Evolutionary conservation across 495 filamentous ascomycete genomes (phyloP).

Genomic region (Neurospora intermedia): DNA sequence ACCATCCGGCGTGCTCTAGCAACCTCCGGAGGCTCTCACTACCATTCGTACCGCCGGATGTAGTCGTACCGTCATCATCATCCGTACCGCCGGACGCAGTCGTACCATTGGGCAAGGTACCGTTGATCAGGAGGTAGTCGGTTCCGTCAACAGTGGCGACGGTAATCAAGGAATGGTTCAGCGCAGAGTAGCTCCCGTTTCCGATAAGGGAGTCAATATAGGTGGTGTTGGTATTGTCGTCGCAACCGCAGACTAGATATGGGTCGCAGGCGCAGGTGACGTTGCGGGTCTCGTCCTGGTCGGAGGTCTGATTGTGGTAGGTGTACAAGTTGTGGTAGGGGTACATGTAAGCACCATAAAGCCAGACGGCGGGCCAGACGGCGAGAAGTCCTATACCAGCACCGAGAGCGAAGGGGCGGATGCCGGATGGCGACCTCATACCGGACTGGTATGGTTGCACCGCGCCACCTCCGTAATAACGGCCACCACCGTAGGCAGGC

Average conservation of each 20-base stretch:
- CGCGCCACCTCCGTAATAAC: constrained; percentile 73
- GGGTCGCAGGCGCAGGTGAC: constrained; percentile 66
- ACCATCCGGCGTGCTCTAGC: constrained; percentile 46
- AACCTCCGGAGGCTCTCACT: constrained; percentile 25
- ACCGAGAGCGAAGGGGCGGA: constrained; percentile 45
- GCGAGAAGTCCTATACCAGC: constrained; percentile 44
- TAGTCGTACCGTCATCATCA: constrained; percentile 56
- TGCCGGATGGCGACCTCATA: constrained; percentile 39
- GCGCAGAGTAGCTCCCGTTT: constrained; percentile 45
- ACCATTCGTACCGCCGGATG: constrained; percentile 41
- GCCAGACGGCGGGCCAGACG: constrained; percentile 46
- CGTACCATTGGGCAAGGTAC: constrained; percentile 77
- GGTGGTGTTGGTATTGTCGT: constrained; percentile 54
- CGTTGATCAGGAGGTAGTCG: constrained; percentile 68
- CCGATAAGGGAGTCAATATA: constrained; percentile 50
- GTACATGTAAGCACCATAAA: constrained; percentile 61
- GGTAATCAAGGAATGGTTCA: constrained; percentile 53
- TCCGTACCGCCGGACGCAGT: constrained; percentile 50
- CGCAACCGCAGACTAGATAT: constrained; percentile 69
- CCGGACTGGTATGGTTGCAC: constrained; percentile 58
- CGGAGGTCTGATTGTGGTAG: constrained; percentile 47
- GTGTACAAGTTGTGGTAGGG: constrained; percentile 48
- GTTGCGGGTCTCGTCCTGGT: constrained; percentile 56
- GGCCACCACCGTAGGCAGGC: constrained; percentile 53
- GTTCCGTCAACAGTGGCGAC: constrained; percentile 66